phyloP scores from a whole-genome alignment of 768 basidiomycete species.

The Naganishia onofrii region DNA sequence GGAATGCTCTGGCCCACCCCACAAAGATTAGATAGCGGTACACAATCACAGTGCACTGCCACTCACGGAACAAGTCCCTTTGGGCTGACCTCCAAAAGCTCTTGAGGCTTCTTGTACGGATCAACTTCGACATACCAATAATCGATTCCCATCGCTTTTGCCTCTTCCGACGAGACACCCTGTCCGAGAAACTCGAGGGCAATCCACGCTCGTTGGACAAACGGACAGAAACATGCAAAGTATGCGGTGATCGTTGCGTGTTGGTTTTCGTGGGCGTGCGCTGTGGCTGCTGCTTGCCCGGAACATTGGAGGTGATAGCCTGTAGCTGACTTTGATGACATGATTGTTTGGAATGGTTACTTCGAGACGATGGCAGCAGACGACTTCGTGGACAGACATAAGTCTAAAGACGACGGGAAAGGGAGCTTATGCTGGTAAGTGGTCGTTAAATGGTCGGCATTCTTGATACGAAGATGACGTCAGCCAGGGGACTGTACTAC shows the following conservation, averaged over 20 bases:
- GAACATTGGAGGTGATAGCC: slow-evolving; percentile 26
- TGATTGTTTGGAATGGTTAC: not conserved
- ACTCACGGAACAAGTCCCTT: slow-evolving; percentile 29
- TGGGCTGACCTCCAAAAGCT: slow-evolving; percentile 24
- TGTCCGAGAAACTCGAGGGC: slow-evolving; percentile 16
- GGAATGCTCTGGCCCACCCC: not conserved
- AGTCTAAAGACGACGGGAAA: no score
- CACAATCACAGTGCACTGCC: not conserved
- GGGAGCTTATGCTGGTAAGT: no score
- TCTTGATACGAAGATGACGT: no score
- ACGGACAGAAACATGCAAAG: slow-evolving; percentile 30
- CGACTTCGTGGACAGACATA: no score
- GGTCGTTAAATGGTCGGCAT: no score
- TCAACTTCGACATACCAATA: slow-evolving; percentile 27
- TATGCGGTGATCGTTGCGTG: slow-evolving; percentile 17
- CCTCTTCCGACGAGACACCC: not conserved
- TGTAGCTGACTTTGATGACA: slow-evolving; percentile 26
- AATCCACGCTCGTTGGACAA: slow-evolving; percentile 28
- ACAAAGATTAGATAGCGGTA: not conserved
- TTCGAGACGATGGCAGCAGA: no score
- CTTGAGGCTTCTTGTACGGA: slow-evolving; percentile 28
- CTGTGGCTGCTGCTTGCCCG: slow-evolving; percentile 23
- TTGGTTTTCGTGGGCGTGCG: not conserved
- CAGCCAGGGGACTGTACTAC: no score
- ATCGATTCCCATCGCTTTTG: slow-evolving; percentile 10